These are phyloP conservation scores for Drosera capensis DNA, from an alignment of 148 eudicot genomes.

Conservation along the genomic window DNA sequence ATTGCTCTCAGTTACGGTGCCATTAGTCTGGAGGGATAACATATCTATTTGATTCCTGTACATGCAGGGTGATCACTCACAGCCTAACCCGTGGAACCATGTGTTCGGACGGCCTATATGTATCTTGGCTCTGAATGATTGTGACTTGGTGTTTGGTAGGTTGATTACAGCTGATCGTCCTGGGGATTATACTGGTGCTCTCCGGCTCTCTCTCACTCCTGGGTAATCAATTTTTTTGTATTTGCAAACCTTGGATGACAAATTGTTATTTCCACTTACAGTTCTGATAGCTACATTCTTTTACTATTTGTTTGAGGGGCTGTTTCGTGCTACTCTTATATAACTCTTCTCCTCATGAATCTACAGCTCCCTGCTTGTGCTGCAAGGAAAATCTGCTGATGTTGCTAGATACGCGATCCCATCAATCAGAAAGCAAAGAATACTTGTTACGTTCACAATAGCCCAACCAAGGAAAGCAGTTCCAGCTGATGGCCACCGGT, in stretches of 20 bases:
- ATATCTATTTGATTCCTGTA: slow-evolving; percentile 5
- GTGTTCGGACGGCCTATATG: slow-evolving; percentile 46
- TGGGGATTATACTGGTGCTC: slow-evolving; percentile 38
- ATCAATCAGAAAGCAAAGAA: slow-evolving; percentile 25
- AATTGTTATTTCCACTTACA: no score
- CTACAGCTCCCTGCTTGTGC: slow-evolving; percentile 39
- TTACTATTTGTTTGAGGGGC: no score
- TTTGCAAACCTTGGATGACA: no score
- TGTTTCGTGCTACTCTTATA: background rate
- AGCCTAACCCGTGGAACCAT: slow-evolving; percentile 38
- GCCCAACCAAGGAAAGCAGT: slow-evolving; percentile 25
- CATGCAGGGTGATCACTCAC: slow-evolving; percentile 46
- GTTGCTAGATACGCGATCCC: slow-evolving; percentile 35
- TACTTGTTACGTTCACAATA: slow-evolving; percentile 37
- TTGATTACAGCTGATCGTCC: slow-evolving; percentile 18
- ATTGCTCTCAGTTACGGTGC: no score
- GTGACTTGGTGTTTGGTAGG: slow-evolving; percentile 47
- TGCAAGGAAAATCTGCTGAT: slow-evolving; percentile 45
- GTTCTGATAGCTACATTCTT: no score
- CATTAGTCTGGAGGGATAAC: slow-evolving; percentile 1
- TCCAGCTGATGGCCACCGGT: slow-evolving; percentile 9
- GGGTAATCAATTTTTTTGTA: no score
- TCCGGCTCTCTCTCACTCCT: slow-evolving; percentile 32
- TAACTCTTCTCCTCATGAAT: background rate
- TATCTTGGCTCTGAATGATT: slow-evolving; percentile 34